Base-by-base conservation (phyloP, 2,329 filamentous ascomycete species). In the Zymoseptoria passerinii region DNA sequence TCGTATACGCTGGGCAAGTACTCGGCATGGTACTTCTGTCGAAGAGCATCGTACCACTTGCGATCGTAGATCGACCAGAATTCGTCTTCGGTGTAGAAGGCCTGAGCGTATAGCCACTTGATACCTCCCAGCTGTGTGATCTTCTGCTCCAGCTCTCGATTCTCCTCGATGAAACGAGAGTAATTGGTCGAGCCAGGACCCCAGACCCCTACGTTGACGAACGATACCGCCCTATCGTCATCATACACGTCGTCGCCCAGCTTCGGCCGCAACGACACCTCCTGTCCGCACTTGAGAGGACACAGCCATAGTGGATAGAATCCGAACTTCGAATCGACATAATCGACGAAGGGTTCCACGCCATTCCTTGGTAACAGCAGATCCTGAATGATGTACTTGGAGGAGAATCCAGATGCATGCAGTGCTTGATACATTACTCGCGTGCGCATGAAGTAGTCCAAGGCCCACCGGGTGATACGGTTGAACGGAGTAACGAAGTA, bases 91-190 rank as follows among this genome's bases (percentile, higher is more conserved):
- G 81, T 80, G 72, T 94, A 94, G 75, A 91, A 95, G 0, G 89
- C 87, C 68, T 92, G 88, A 2, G 90, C 89, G 72, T 95, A 95
- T 10, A 95, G 77, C 87, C 89, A 94, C 76, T 95, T 95, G 77
- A 88, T 83, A 2, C 90, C 90, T 52, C 85, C 85, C 0, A 94
- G 80, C 63, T 83, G 79, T 52, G 77, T 77, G 3, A 92, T 81
- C 68, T 87, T 87, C 19, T 77, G 74, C 75, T 95, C 90, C 19
- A 95, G 78, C 50, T 79, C 79, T 29, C 86, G 81, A 73, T 95
- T 95, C 65, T 83, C 82, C 48, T 74, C 70, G 1, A 92, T 78
- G 67, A 92, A 92, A n/a, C 79, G 78, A 48, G 23, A 52, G 18
- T 57, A 62, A 53, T 81, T 70, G 1, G 76, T 71, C 1, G 86